Conservation (phyloP, 208 protist species). For the Trypanosomatidae sp. region DNA sequence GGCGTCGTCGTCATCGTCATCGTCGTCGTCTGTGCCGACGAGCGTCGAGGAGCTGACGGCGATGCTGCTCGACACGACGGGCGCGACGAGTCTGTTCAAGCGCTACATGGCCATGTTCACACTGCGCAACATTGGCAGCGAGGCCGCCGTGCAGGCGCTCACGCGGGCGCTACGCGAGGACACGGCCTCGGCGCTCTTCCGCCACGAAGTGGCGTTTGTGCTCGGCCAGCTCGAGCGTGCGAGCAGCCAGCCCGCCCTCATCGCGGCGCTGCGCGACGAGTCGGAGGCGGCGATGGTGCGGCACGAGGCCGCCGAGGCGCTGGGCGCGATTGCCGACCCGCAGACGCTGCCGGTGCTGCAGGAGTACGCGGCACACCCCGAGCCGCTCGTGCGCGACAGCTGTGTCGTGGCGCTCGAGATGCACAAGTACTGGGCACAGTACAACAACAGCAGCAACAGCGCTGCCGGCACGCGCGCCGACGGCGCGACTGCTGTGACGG, state of each 20-base stretch:
- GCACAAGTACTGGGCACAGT: slow-evolving; percentile 83
- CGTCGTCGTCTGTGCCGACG: slow-evolving; percentile 1
- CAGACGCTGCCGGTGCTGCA: slow-evolving; percentile 32
- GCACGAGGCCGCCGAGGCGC: slow-evolving; percentile 95
- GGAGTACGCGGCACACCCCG: slow-evolving; percentile 48
- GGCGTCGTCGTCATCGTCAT: background rate
- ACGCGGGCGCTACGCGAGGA: slow-evolving; percentile 81
- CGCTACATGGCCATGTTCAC: slow-evolving; percentile 96
- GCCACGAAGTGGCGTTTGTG: slow-evolving; percentile 97
- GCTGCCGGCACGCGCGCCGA: background rate
- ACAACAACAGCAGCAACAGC: slow-evolving; percentile 23
- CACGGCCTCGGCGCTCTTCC: slow-evolving; percentile 82
- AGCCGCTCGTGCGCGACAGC: slow-evolving; percentile 78
- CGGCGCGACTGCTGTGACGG: background rate
- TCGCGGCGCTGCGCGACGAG: slow-evolving; percentile 54
- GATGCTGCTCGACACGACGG: slow-evolving; percentile 60
- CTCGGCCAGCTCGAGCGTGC: slow-evolving; percentile 94
- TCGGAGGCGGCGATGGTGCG: slow-evolving; percentile 94
- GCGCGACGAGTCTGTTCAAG: slow-evolving; percentile 64
- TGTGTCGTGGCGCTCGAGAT: slow-evolving; percentile 76
- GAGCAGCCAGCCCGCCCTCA: slow-evolving; percentile 46
- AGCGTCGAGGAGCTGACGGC: slow-evolving; percentile 39
- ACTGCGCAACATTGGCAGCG: slow-evolving; percentile 79
- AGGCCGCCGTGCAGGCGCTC: slow-evolving; percentile 61
- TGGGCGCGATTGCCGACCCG: slow-evolving; percentile 92